Evolutionary conservation across 1,139 yeast species (phyloP), one percentile per base, ranked within the genome.

Genomic region (Saccharomyces hybrid): DNA sequence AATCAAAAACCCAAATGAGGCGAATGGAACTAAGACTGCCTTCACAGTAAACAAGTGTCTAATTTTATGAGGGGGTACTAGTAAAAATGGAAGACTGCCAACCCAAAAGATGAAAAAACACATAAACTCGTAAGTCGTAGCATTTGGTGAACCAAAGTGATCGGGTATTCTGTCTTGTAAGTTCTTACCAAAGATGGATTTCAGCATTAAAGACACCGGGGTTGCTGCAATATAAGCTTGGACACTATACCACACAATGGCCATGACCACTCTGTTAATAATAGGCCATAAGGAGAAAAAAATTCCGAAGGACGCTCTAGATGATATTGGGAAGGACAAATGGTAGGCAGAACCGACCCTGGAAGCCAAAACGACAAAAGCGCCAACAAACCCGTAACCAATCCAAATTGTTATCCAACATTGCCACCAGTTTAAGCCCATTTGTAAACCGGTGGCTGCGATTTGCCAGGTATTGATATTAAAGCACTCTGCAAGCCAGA

Each of bases 401-500:
- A 83, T 61, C 95, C 95, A 87, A 26, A 88, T 91, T 0, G 93
- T 80, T 34, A 88, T 67, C 95, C 96, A 88, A 14, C 87, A 83
- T 68, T 83, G 90, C 95, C 95, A 88, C 95, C 95, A 88, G 16
- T 84, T 81, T 71, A 88, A 73, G 5, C 93, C 93, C 46, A 80
- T 78, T 53, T 75, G 75, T 56, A 85, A 84, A 59, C 95, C 95
- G 0, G 95, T 85, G 3, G 93, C 83, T 5, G 95, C 96, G 64
- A 89, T 88, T 73, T 87, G 91, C 91, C 95, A 88, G 8, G 96
- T 88, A 66, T 86, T 88, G 63, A 89, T 83, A 69, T 88, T 88
- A 72, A 89, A 86, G 26, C 95, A 82, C 66, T 88, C 96, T 1
- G 96, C 90, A 55, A 88, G 71, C 96, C 96, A 88, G 64, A 87